phyloP scores from a whole-genome alignment of 75 land plant genomes.

The Pinus tabuliformis region DNA sequence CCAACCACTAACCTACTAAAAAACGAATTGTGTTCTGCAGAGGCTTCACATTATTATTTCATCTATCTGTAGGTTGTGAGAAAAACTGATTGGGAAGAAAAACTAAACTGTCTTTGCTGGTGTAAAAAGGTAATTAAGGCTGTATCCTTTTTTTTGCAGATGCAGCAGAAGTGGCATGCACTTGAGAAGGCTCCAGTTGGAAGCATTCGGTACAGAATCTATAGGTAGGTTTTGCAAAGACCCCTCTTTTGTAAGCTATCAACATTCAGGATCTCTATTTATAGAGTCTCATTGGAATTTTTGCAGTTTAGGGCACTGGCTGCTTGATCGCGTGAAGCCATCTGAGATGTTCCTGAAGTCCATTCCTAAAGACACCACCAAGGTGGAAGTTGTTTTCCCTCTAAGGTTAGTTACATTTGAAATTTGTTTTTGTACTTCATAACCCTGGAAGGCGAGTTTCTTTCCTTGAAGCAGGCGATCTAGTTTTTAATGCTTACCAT shows the following conservation, averaged over 20 bases:
- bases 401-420: slow-evolving; percentile 22
- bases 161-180: slow-evolving; percentile 51
- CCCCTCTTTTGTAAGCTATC: background rate
- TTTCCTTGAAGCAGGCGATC: background rate
- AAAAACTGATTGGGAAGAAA: background rate
- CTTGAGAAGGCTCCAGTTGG: slow-evolving; percentile 58
- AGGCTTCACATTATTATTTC: background rate
- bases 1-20: background rate
- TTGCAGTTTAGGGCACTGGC: slow-evolving; percentile 52
- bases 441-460: background rate
- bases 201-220: slow-evolving; percentile 35
- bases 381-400: slow-evolving; percentile 56
- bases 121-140: background rate
- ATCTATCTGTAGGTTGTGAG: background rate
- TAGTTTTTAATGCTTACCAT: background rate
- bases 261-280: background rate
- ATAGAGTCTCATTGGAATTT: background rate
- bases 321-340: slow-evolving; percentile 59
- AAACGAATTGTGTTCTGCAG: background rate
- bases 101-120: background rate
- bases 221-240: slow-evolving; percentile 25
- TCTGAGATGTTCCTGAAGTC: slow-evolving; percentile 72
- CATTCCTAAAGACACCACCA: slow-evolving; percentile 53
- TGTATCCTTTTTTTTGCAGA: slow-evolving; percentile 23
- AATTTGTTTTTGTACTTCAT: background rate